phyloP scores from a whole-genome alignment of 345 rosid genomes.

The Salix brachista region DNA sequence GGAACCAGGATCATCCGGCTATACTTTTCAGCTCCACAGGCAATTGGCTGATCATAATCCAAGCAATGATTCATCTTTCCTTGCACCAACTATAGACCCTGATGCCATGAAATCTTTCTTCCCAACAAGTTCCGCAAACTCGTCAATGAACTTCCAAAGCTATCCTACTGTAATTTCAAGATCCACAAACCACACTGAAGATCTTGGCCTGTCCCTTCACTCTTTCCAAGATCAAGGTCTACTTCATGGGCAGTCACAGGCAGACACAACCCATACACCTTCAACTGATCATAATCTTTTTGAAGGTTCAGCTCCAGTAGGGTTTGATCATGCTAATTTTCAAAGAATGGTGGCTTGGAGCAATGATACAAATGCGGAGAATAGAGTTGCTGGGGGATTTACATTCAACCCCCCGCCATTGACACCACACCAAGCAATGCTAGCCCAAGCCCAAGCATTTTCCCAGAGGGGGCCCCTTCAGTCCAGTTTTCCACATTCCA shows the following conservation, averaged over 20 bases:
- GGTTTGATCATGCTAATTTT: constrained; percentile 30
- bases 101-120: constrained; percentile 61
- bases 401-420: constrained; percentile 35
- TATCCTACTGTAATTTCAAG: constrained; percentile 57
- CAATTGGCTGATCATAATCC: constrained; percentile 30
- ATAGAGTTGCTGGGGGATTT: constrained; percentile 35
- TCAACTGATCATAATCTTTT: constrained; percentile 27
- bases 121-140: constrained; percentile 48
- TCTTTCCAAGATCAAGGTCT: constrained; percentile 36
- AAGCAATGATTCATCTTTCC: constrained; percentile 33
- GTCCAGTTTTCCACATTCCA: constrained; percentile 60
- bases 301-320: constrained; percentile 28
- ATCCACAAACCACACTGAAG: constrained; percentile 38
- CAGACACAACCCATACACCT: constrained; percentile 27
- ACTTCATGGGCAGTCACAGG: constrained; percentile 32
- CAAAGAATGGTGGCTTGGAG: constrained; percentile 53
- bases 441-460: constrained; percentile 37
- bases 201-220: constrained; percentile 67
- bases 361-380: constrained; percentile 33
- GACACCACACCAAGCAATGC: constrained; percentile 35
- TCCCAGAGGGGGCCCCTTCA: constrained; percentile 81
- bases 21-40: constrained; percentile 40
- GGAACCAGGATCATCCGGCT: constrained; percentile 40
- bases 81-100: constrained; percentile 33
- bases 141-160: constrained; percentile 50